phyloP scores from a whole-genome alignment of 441 rosid genomes.

The Gossypium lobatum region DNA sequence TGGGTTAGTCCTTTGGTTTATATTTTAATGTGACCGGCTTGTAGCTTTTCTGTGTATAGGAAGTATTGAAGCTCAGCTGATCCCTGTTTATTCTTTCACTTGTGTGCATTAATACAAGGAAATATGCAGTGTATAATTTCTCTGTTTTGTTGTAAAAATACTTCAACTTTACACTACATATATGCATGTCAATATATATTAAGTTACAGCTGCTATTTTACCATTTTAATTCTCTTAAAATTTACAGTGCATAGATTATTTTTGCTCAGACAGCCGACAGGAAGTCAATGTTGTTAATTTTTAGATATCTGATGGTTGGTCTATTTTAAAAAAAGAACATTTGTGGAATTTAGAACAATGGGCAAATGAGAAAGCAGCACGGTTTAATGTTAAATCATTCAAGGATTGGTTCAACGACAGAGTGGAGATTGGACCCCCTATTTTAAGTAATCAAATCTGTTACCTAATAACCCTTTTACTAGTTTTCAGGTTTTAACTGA shows the following conservation, averaged over 20 bases:
- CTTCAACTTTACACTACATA: background rate
- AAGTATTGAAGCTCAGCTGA: conserved; percentile 69
- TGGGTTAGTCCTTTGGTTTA: conserved; percentile 3
- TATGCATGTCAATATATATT: background rate
- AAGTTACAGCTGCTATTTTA: too few species aligned
- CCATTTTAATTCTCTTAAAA: too few species aligned
- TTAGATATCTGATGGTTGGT: background rate
- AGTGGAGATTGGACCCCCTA: background rate
- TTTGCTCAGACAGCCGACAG: background rate
- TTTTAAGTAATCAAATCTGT: background rate
- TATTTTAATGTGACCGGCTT: conserved; percentile 29
- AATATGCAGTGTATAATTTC: conserved; percentile 18
- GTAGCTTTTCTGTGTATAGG: conserved; percentile 48
- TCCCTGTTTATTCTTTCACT: conserved; percentile 35
- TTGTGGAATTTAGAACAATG: background rate
- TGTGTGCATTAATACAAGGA: conserved; percentile 8
- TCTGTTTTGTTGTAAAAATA: background rate
- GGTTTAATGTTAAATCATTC: conserved; percentile 5
- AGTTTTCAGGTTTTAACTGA: background rate
- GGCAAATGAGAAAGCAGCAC: background rate
- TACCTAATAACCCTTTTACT: background rate
- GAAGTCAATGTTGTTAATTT: background rate
- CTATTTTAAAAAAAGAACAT: background rate
- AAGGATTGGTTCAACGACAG: background rate
- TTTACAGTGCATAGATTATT: background rate